Percentiles rank a stretch among this genome's conserved stretches.
phyloP scores from a whole-genome alignment of 2,329 filamentous ascomycete species.

The Verticillium nubilum region DNA sequence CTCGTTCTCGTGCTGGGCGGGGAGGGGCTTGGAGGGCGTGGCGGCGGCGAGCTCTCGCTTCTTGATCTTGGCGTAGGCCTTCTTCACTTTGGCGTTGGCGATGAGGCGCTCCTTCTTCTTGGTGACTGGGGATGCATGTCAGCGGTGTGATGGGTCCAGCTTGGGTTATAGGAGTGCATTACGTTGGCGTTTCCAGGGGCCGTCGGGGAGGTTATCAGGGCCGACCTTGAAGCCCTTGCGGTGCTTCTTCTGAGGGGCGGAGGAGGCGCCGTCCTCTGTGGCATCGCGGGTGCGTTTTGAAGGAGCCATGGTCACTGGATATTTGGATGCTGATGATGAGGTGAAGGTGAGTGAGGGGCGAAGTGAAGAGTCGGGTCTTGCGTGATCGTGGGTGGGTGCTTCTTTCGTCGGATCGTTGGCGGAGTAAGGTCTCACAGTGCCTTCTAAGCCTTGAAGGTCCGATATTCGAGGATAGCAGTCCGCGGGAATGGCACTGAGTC shows the following conservation, averaged over 20 bases:
- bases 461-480: too few relatives aligned
- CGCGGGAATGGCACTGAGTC: too few relatives aligned
- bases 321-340: background rate
- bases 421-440: background rate
- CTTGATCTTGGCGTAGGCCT: conserved; percentile 85
- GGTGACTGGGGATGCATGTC: conserved; percentile 41
- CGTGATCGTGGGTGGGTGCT: background rate
- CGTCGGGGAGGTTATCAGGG: conserved; percentile 85
- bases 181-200: conserved; percentile 77
- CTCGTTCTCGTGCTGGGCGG: background rate
- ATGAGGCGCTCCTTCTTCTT: conserved; percentile 89
- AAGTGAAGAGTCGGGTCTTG: background rate
- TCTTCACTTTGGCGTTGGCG: conserved; percentile 88
- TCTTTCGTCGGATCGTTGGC: background rate
- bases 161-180: conserved; percentile 4
- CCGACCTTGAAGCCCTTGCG: conserved; percentile 78
- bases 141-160: background rate
- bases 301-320: background rate
- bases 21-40: conserved; percentile 8
- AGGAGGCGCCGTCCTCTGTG: background rate
- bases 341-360: background rate
- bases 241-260: conserved; percentile 39
- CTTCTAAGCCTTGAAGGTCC: background rate
- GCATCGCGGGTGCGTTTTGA: background rate
- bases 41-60: conserved; percentile 39